phyloP scores from a whole-genome alignment of 805 yeast species.

The Nakazawaea anatomiae region DNA sequence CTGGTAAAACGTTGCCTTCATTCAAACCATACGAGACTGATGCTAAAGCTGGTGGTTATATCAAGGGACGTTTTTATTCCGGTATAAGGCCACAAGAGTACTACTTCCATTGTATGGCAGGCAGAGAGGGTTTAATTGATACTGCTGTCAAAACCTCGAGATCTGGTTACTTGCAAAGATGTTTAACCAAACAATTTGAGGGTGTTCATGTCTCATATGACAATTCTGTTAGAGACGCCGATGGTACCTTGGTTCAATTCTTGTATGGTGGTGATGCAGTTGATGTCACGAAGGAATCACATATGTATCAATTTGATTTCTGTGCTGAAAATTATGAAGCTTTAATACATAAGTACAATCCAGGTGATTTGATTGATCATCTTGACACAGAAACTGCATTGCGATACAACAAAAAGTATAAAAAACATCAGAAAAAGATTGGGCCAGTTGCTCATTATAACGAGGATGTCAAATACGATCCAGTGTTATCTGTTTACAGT shows the following conservation, averaged over 20 bases:
- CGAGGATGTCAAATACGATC: constrained; percentile 70
- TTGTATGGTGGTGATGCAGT: constrained; percentile 96
- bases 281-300: constrained; percentile 91
- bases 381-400: constrained; percentile 82
- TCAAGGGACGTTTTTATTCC: constrained; percentile 93
- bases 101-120: constrained; percentile 99
- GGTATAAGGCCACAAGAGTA: constrained; percentile 98
- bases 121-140: constrained; percentile 99
- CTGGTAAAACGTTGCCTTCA: constrained; percentile 95
- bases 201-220: constrained; percentile 95
- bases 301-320: constrained; percentile 89
- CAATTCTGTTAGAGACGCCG: constrained; percentile 92
- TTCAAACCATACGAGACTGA: constrained; percentile 96
- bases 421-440: constrained; percentile 66
- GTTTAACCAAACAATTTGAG: constrained; percentile 95
- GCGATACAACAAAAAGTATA: constrained; percentile 74
- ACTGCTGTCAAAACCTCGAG: constrained; percentile 98
- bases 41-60: constrained; percentile 98
- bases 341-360: constrained; percentile 78
- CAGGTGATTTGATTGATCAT: constrained; percentile 62
- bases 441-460: constrained; percentile 55
- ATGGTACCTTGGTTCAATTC: constrained; percentile 90
- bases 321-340: constrained; percentile 89
- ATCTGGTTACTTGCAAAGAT: constrained; percentile 97
- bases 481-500: constrained; percentile 76